Base-by-base conservation (phyloP, 208 protist species). In the Crithidia expoeki region DNA sequence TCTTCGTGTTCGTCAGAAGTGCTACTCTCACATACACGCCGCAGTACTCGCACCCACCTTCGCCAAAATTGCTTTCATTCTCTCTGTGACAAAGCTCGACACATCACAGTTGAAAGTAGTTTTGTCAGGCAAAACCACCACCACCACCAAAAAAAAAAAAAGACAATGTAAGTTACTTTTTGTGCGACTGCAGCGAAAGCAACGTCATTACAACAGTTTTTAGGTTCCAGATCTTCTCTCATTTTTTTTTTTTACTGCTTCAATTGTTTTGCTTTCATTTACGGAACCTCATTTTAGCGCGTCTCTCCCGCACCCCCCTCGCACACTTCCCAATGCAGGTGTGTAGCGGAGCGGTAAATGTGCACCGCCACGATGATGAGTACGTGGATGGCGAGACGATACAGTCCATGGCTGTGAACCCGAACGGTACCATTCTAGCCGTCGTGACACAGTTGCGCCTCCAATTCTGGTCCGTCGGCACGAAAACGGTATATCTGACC, bases 361-460 rank as follows among this genome's bases (percentile, higher is more conserved):
- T 79, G 61, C 73, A 79, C 46, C 60, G 36, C n/a, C 61, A 52
- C 63, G 72, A 68, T 11, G 67, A 30, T 19, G 42, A 59, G 9
- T 73, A 62, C 40, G 34, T 58, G 51, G 55, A 53, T 25, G 76
- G 62, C 17, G 85, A 90, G 71, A 68, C 53, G 53, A 64, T 87
- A 28, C 64, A 86, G 60, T 80, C 49, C 21, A 67, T 90, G 42
- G 66, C 79, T 30, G 72, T 79, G 16, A 85, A 76, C 62, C 49
- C 76, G 6, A 68, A 30, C 27, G 73, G 81, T 34, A 75, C 77
- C 19, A 76, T 85, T 23, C 38, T 88, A 12, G 84, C 70, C 17
- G 68, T 82, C n/a, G 72, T 90, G 21, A 89, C 84, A 10, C 72
- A 86, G 49, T 50, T 76, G 40, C 81, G 82, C 59, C 55, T 92